Base-by-base conservation (phyloP, 2,329 filamentous ascomycete species). In the Cadophora sp. region DNA sequence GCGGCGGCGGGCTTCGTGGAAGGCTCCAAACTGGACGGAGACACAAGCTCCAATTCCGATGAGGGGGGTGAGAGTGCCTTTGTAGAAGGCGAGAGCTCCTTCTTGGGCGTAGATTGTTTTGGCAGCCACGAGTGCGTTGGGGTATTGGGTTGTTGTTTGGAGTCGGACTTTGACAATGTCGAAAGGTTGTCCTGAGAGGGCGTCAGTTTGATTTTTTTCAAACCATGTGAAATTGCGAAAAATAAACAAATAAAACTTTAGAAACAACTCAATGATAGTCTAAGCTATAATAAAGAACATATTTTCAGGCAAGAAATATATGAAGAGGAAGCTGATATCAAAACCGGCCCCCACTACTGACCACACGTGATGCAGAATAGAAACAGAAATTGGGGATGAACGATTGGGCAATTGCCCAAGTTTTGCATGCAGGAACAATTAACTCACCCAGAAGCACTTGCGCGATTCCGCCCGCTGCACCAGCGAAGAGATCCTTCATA, bases 111-210 rank as follows among this genome's bases (percentile, higher is more conserved):
- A 93, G 82, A 99, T 98, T 70, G 91, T 88, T 61, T 86, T 85
- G 8, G 94, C 96, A 72, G 92, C 93, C 75, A 93, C 85, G 56
- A 96, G 81, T 62, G 96, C 96, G 71, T 88, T 90, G 62, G 87
- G 85, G 84, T 97, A 97, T 73, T 92, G 87, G 24, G 86, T 89
- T 63, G 91, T 91, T 18, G 96, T 99, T 80, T 99, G 96, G 59
- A 99, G 86, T 65, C 96, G 92, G 75, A 99, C 96, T 83, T 99
- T 99, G 83, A 99, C 91, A 71, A 97, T 98, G 84, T 97, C 95
- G 78, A 90, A 90, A 67, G 88, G 88, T 79, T 91, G 88, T 76
- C 88, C 88, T 90, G 75, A 20, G 14, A 27, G 48, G 22, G 71
- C 24, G 45, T 61, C 9, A n/a, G 45, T 50, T 13, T 36, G 33